Percentiles rank a stretch among this genome's conserved stretches.
phyloP scores from a whole-genome alignment of 1,139 yeast genomes.

The Suhomyces bokatorum region DNA sequence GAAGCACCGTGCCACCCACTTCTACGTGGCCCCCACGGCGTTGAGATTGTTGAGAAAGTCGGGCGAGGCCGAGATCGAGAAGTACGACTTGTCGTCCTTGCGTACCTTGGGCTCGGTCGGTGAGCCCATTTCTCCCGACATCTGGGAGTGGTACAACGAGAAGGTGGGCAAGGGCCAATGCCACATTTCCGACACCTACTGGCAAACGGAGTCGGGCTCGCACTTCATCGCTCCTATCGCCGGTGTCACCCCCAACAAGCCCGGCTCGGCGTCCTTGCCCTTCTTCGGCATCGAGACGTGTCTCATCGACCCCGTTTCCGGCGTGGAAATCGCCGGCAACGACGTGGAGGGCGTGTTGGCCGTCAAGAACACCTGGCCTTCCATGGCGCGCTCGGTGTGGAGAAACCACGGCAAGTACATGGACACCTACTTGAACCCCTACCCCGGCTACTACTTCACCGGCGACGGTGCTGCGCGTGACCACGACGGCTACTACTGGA shows the following conservation, averaged over 20 bases:
- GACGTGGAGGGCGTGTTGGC: slow-evolving; percentile 97
- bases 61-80: slow-evolving; percentile 80
- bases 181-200: slow-evolving; percentile 89
- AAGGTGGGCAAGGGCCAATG: slow-evolving; percentile 88
- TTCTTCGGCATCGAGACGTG: slow-evolving; percentile 92
- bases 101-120: slow-evolving; percentile 98
- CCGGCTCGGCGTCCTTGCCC: slow-evolving; percentile 96
- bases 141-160: slow-evolving; percentile 98
- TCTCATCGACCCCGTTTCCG: slow-evolving; percentile 89
- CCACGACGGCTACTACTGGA: slow-evolving; percentile 97
- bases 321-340: slow-evolving; percentile 78
- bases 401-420: slow-evolving; percentile 85
- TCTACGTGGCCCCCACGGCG: slow-evolving; percentile 98
- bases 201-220: slow-evolving; percentile 99
- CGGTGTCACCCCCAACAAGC: slow-evolving; percentile 92
- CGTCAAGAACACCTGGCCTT: slow-evolving; percentile 89
- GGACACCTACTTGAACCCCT: slow-evolving; percentile 93
- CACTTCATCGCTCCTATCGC: slow-evolving; percentile 95
- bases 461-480: slow-evolving; percentile 99
- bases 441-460: slow-evolving; percentile 95
- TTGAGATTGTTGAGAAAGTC: slow-evolving; percentile 92
- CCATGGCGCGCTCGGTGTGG: slow-evolving; percentile 97
- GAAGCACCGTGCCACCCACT: slow-evolving; percentile 91
- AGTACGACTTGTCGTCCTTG: slow-evolving; percentile 85
- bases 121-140: slow-evolving; percentile 97